A percentile compares a stretch with the other conserved stretches of the same genome.
Evolutionary conservation across 106 monocot species (phyloP).

Genomic region (Platanthera zijinensis): DNA sequence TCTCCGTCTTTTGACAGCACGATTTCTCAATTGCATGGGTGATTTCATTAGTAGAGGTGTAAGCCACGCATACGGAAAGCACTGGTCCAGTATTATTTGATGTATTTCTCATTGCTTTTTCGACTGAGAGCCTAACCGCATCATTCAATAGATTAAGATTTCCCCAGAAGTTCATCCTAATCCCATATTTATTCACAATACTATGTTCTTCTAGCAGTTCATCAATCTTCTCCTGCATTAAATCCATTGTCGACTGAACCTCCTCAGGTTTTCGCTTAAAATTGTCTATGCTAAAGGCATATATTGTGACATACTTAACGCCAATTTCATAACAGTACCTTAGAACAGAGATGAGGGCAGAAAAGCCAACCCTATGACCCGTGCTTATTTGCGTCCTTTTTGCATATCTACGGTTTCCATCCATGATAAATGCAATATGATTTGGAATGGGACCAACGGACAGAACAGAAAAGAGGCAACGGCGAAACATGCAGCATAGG

Average conservation of each 20-base stretch:
- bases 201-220: conserved; percentile 21
- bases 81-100: conserved; percentile 16
- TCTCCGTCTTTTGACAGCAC: conserved; percentile 6
- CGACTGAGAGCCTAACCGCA: conserved; percentile 15
- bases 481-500: conserved; percentile 3
- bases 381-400: conserved; percentile 9
- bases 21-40: conserved; percentile 13
- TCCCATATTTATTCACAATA: conserved; percentile 17
- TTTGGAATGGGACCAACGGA: background rate
- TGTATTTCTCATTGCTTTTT: conserved; percentile 29
- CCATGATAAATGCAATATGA: conserved; percentile 46
- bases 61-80: conserved; percentile 32
- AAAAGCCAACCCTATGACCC: conserved; percentile 22
- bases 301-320: conserved; percentile 28
- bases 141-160: conserved; percentile 20
- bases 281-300: conserved; percentile 55
- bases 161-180: conserved; percentile 31
- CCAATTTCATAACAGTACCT: conserved; percentile 38
- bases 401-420: conserved; percentile 45
- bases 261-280: conserved; percentile 34
- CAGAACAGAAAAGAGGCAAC: background rate
- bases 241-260: conserved; percentile 26
- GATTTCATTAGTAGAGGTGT: conserved; percentile 47
- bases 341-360: conserved; percentile 16
- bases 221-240: conserved; percentile 38